phyloP scores from a whole-genome alignment of 2,329 filamentous ascomycete species.

The Diaporthe eres region DNA sequence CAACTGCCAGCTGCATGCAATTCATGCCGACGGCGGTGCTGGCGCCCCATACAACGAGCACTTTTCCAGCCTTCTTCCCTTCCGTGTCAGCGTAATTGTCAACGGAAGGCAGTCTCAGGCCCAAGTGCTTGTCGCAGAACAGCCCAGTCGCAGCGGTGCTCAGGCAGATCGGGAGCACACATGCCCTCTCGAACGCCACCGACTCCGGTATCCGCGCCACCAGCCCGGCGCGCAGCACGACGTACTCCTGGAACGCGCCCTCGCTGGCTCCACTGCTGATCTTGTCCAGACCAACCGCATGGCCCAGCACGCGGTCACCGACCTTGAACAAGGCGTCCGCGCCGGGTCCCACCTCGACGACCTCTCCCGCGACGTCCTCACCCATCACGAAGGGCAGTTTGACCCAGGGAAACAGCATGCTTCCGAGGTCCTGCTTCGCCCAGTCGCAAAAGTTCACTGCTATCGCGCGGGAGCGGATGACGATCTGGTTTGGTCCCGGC shows the following conservation, averaged over 20 bases:
- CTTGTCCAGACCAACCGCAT: conserved; percentile 45
- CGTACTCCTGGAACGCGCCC: conserved; percentile 49
- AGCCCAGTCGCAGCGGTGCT: conserved; percentile 48
- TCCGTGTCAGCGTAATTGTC: not conserved
- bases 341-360: conserved; percentile 50
- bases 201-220: conserved; percentile 45
- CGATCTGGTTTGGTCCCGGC: conserved; percentile 43
- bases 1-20: conserved; percentile 60
- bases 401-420: conserved; percentile 48
- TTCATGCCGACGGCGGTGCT: conserved; percentile 60
- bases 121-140: conserved; percentile 46
- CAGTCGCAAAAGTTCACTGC: conserved; percentile 50
- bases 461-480: conserved; percentile 49
- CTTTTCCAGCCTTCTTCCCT: not conserved
- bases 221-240: conserved; percentile 32
- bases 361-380: conserved; percentile 52
- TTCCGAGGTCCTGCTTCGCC: conserved; percentile 46
- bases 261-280: conserved; percentile 43
- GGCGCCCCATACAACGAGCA: conserved; percentile 57
- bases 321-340: conserved; percentile 47
- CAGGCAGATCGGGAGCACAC: conserved; percentile 49
- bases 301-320: conserved; percentile 53
- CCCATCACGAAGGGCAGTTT: conserved; percentile 53
- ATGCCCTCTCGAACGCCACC: conserved; percentile 46
- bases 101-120: conserved; percentile 38